Base-by-base conservation (phyloP, 2,329 filamentous ascomycete genomes). In the Mycosphaerella sp. region DNA sequence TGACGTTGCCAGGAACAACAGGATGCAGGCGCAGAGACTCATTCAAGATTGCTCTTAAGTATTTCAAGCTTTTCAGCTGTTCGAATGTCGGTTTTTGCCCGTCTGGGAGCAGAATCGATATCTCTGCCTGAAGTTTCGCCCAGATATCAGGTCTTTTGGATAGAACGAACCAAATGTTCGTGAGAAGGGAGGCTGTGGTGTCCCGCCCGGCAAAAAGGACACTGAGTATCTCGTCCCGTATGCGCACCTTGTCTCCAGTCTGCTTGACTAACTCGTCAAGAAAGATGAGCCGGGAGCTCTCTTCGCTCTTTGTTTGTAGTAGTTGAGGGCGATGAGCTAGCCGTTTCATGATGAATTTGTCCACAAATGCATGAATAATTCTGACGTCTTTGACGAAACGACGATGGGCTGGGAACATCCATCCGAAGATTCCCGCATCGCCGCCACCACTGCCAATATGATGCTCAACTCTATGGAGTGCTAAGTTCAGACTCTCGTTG, bases 1-100 rank as follows among this genome's bases (percentile, higher is more conserved):
- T 83, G 44, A 88, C 78, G 70, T 90, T 91, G 75, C 86, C 87
- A 2, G 87, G 87, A 1, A 92, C 85, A 9, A 80, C 76, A 1
- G 87, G 87, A 69, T 90, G 89, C 11, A 90, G 71, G 11, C 87
- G 83, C 59, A 90, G 78, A 14, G 0, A 51, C 46, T 65, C 88
- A 71, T 87, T 85, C 65, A 92, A 77, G 48, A 85, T 74, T 64
- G 84, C 76, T 69, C 82, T 62, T 10, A 71, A 50, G 48, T 67
- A 70, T 32, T 55, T 63, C 59, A 66, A 61, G 21, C 57, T 52
- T 17, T 57, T 59, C 14, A 68, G 44, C 36, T 56, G 34, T 17
- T 61, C 58, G 31, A 60, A 63, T 1, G 55, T 62, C 0, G 84
- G 84, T 64, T 70, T 52, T 68, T 72, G 53, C 23, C 58, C 61